phyloP scores from a whole-genome alignment of 2,329 filamentous ascomycete species.

The Alternaria solani region DNA sequence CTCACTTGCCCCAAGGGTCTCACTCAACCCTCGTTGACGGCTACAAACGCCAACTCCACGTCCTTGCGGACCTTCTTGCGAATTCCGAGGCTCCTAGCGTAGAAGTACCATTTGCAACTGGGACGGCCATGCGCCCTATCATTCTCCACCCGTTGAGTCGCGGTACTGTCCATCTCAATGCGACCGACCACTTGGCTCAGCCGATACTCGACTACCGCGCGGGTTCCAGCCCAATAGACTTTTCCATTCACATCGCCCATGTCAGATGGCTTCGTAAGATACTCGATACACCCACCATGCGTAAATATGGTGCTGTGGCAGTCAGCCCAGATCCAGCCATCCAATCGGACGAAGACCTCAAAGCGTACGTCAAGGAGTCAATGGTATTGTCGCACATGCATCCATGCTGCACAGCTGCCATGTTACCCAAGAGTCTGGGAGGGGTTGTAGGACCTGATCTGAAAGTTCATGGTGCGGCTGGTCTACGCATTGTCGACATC shows the following conservation, averaged over 20 bases:
- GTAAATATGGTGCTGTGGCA: slow-evolving; percentile 9
- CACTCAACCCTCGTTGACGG: slow-evolving; percentile 11
- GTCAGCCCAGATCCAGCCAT: slow-evolving; percentile 2
- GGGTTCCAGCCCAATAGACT: slow-evolving; percentile 35
- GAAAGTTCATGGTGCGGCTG: slow-evolving; percentile 5
- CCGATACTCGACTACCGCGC: slow-evolving; percentile 41
- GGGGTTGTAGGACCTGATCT: slow-evolving; percentile 8
- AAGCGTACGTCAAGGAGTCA: slow-evolving; percentile 3
- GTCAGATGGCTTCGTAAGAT: slow-evolving; percentile 7
- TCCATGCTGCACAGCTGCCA: slow-evolving; percentile 18
- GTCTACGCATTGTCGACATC: slow-evolving; percentile 11
- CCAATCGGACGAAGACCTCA: slow-evolving; percentile 8
- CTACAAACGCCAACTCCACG: slow-evolving; percentile 10
- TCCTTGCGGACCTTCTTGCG: slow-evolving; percentile 7
- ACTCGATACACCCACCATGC: slow-evolving; percentile 7
- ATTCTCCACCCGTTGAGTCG: slow-evolving; percentile 24
- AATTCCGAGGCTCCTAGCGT: slow-evolving; percentile 11
- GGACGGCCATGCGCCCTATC: background rate
- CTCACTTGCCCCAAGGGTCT: slow-evolving; percentile 8
- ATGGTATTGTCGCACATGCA: slow-evolving; percentile 12
- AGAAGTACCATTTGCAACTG: slow-evolving; percentile 14
- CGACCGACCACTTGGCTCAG: slow-evolving; percentile 21
- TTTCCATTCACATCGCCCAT: slow-evolving; percentile 21
- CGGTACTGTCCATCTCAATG: slow-evolving; percentile 35
- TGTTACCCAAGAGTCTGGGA: slow-evolving; percentile 3